phyloP scores from a whole-genome alignment of 768 basidiomycete species.

The Kwoniella bestiolae region DNA sequence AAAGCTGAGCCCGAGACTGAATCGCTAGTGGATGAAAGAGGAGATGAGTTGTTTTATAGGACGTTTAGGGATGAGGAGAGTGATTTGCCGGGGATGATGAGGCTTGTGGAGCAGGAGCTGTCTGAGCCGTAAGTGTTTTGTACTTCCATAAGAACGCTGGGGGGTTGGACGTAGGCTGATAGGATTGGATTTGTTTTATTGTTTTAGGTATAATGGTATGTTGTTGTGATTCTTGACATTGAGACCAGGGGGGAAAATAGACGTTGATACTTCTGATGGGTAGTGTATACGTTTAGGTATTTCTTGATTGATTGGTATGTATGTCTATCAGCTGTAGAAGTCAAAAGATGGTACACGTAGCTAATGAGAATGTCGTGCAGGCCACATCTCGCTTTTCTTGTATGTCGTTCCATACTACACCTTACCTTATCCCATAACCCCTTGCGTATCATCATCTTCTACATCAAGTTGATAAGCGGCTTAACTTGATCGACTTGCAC shows the following conservation, averaged over 20 bases:
- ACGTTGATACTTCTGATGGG: neutral
- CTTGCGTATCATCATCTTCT: too few species aligned
- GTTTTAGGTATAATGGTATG: constrained; percentile 47
- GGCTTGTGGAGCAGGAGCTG: constrained; percentile 85
- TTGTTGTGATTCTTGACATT: too few species aligned
- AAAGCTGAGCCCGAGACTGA: constrained; percentile 12
- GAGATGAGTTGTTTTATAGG: constrained; percentile 41
- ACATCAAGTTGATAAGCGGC: too few species aligned
- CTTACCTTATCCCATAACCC: too few species aligned
- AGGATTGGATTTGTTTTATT: neutral
- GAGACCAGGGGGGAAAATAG: too few species aligned
- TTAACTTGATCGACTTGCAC: constrained; percentile 2
- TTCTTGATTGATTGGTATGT: constrained; percentile 93
- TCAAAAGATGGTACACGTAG: too few species aligned
- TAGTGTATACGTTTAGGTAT: constrained; percentile 86
- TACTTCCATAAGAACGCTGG: neutral
- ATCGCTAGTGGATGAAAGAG: constrained; percentile 10
- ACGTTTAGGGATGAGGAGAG: constrained; percentile 39
- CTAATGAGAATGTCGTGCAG: constrained; percentile 58
- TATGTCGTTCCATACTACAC: too few species aligned
- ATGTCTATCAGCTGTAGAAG: neutral
- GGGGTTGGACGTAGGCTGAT: neutral
- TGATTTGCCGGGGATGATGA: constrained; percentile 72
- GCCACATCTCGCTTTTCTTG: constrained; percentile 84
- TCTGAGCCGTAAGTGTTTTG: constrained; percentile 83